These are phyloP conservation scores for Erodium moschatum DNA, from an alignment of 441 rosid species.

Conservation along the genomic window DNA sequence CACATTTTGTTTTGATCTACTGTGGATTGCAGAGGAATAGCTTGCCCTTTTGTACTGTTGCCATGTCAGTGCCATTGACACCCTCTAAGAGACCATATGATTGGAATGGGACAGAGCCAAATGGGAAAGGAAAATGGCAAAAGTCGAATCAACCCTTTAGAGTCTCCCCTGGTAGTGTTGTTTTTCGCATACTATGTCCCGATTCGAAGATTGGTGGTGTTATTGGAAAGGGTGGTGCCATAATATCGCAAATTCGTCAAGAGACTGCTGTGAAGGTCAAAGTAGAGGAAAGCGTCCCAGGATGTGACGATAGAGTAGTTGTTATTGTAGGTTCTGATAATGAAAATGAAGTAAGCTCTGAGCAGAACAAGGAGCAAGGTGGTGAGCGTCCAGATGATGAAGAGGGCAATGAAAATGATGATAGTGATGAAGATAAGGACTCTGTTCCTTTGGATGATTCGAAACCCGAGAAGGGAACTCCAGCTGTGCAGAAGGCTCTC, in stretches of 20 bases:
- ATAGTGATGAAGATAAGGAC: constrained; percentile 27
- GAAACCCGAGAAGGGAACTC: constrained; percentile 29
- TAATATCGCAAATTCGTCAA: constrained; percentile 42
- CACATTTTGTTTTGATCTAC: background rate
- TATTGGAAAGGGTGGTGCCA: constrained; percentile 35
- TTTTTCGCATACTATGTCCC: constrained; percentile 44
- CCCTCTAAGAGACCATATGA: constrained; percentile 57
- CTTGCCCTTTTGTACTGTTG: constrained; percentile 14
- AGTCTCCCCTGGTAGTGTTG: constrained; percentile 20
- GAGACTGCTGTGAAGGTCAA: constrained; percentile 46
- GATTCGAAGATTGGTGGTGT: constrained; percentile 31
- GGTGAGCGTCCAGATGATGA: constrained; percentile 27
- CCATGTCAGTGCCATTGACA: constrained; percentile 42
- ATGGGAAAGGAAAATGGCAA: constrained; percentile 43
- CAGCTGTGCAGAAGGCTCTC: constrained; percentile 47
- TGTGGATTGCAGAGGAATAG: constrained; percentile 6
- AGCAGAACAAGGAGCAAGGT: constrained; percentile 28
- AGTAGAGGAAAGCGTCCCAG: constrained; percentile 46
- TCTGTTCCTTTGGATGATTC: constrained; percentile 26
- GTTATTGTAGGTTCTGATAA: constrained; percentile 32
- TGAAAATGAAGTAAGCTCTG: constrained; percentile 27
- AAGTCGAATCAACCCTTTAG: constrained; percentile 30
- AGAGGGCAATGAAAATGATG: constrained; percentile 25
- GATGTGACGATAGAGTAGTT: constrained; percentile 54
- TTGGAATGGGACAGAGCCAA: constrained; percentile 29